Evolutionary conservation across 2,329 filamentous ascomycete genomes (phyloP), one percentile per base, ranked within the genome.

Genomic region (Penicillium sp.): DNA sequence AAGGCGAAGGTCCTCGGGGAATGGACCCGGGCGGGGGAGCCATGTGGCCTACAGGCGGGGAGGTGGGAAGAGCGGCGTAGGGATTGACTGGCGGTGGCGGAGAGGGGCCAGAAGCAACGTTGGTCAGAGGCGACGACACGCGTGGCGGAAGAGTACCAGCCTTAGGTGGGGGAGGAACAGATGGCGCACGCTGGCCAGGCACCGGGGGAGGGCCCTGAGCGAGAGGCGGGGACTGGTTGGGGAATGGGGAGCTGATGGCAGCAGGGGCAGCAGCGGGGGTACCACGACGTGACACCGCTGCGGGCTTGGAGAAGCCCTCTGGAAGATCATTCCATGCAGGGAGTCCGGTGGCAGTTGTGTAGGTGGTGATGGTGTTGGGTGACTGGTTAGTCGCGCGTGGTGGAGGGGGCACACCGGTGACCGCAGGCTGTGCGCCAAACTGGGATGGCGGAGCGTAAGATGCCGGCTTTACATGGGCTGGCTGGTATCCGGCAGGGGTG

Each of bases 241-340:
- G 83, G 79, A 95, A 96, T 9, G 92, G 91, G 19, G 90, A 86
- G n/a, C 82, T 85, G 50, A 92, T 86, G 3, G 89, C 80, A 51
- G 86, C 84, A 44, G 77, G 70, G 31, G 86, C 80, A 54, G 82
- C 86, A 54, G 82, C 86, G 2, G 93, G 92, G 1, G 93, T 97
- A 46, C 83, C 82, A 70, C 88, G 86, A 64, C 93, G 87, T 23
- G 88, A 83, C 14, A 85, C 83, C n/a, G 89, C 83, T n/a, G 89
- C 83, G 54, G 84, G 79, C 78, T 93, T 91, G 46, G 85, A 83
- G 46, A 98, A 87, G 55, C 78, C 90, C 68, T 96, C 84, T 1
- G 95, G 95, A 51, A 96, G 89, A 74, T 99, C 95, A 67, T 99
- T 99, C 95, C 95, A 99, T 66, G 90, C 89, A 27, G 88, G 85